Percentiles rank a stretch among this genome's conserved stretches.
Evolutionary conservation across 352 stramenopile species (phyloP).

Genomic region (Phytophthora constricta): DNA sequence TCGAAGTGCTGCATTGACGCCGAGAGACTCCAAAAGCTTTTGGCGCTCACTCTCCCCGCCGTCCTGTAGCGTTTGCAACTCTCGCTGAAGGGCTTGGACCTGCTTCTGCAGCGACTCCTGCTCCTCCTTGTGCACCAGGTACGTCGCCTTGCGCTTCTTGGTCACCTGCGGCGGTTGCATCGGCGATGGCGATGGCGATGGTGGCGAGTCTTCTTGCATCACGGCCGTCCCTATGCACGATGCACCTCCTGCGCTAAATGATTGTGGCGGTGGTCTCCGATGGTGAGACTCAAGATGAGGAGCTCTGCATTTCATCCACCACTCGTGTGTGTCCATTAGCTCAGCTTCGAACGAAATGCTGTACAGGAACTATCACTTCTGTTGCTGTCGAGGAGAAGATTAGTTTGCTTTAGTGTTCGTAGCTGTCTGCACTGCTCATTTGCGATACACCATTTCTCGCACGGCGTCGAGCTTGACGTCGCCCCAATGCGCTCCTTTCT

Average conservation of each 20-base stretch:
- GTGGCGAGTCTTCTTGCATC: no score
- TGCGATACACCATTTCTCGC: conserved; percentile 28
- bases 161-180: background rate
- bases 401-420: no score
- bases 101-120: conserved; percentile 5
- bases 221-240: no score
- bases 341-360: no score
- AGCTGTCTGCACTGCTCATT: no score
- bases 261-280: no score
- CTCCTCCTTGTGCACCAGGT: conserved; percentile 18
- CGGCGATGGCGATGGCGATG: no score
- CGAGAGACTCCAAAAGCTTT: conserved; percentile 6
- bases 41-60: background rate
- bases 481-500: conserved; percentile 47
- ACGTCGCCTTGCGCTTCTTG: conserved; percentile 22
- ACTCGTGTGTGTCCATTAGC: no score
- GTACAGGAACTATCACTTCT: background rate
- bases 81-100: conserved; percentile 4
- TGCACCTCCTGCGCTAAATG: no score
- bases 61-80: conserved; percentile 9
- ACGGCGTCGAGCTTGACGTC: conserved; percentile 47
- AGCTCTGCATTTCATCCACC: no score
- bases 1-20: conserved; percentile 10
- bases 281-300: no score
- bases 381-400: no score